Evolutionary conservation across 2,329 filamentous ascomycete species (phyloP), one percentile per base, ranked within the genome.

Genomic region (Colletotrichum simmondsii): DNA sequence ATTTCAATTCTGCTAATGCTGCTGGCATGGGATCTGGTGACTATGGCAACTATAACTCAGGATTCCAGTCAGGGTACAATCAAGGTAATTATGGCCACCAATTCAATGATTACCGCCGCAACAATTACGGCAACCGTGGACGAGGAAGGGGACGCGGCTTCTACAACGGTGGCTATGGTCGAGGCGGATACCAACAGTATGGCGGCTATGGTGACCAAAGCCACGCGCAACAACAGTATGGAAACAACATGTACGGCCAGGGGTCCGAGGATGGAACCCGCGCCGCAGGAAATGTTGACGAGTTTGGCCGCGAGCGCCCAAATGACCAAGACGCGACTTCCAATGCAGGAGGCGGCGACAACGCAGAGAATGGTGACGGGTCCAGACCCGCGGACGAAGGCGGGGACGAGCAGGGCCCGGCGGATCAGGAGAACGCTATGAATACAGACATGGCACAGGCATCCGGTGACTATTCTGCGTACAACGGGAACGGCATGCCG

Each of bases 1-100:
- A 94, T 93, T 94, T 91, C 92, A 95, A 91, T 92, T 87, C 92
- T 90, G 89, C 91, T 93, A 94, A 91, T 93, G 91, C 91, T 90
- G 89, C 90, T 89, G 91, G 91, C 88, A 94, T 94, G 90, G 92
- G 91, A 85, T 88, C 89, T 88, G 91, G 92, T 93, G 92, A 94
- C 86, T 94, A 90, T 91, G 92, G 92, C 86, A 89, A 90, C 86
- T 92, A 92, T 90, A 93, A 93, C 88, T 88, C 91, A 88, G 92
- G 92, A 86, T 94, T 90, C 88, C 89, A 89, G 84, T 92, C 92
- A 92, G 93, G 90, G 87, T 92, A 88, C 90, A 93, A 92, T 90
- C 91, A 92, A 91, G 93, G 92, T 92, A 94, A 94, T 89, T 95
- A 93, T 91, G 92, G 92, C 85, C 90, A 92, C 84, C 86, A 93